Percentiles rank a stretch among this genome's conserved stretches.
These are phyloP conservation scores for Solanum aculeatissimum DNA, from an alignment of 305 asterid genomes.

Conservation along the genomic window DNA sequence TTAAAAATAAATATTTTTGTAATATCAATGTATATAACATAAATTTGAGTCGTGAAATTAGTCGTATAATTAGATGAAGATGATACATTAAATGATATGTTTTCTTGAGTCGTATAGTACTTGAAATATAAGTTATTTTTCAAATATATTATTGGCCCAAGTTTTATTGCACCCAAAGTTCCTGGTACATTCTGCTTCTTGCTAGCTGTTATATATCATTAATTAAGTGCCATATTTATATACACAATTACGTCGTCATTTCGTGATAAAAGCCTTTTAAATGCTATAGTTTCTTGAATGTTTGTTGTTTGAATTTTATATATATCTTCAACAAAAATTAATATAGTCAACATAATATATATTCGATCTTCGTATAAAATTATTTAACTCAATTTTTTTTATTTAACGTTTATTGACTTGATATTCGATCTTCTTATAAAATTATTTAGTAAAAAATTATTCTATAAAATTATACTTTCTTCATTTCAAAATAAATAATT, in stretches of 20 bases:
- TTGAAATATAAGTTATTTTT: neutral
- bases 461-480: neutral
- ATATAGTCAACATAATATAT: neutral
- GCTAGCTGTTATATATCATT: neutral
- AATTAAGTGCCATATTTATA: neutral
- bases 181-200: neutral
- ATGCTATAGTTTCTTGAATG: neutral
- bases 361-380: no score
- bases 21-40: neutral
- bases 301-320: neutral
- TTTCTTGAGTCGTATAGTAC: neutral
- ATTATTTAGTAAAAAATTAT: neutral
- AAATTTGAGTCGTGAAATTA: neutral
- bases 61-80: neutral
- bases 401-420: neutral
- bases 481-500: neutral
- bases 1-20: neutral
- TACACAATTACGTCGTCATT: neutral
- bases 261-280: neutral
- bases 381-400: neutral
- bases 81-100: neutral
- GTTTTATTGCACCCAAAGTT: neutral
- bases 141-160: neutral
- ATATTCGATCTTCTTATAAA: neutral
- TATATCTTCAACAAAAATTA: neutral